Base-by-base conservation (phyloP, 2,329 filamentous ascomycete genomes). In the Epichloe festucae region DNA sequence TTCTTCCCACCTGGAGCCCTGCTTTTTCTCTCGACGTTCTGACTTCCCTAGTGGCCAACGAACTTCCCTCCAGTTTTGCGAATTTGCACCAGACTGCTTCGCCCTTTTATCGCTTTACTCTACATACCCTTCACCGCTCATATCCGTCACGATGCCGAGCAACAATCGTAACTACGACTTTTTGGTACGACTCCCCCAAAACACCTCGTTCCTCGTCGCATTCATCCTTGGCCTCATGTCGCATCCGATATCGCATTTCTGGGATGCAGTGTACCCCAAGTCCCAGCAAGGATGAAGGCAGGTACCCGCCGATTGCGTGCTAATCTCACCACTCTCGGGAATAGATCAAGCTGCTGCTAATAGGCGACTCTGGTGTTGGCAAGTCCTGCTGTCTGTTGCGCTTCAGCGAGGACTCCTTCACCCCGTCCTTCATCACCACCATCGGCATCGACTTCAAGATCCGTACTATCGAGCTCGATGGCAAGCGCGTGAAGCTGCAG, bases 381-480 rank as follows among this genome's bases (percentile, higher is more conserved):
- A 96, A 96, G 74, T 96, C 90, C 60, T 96, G 90, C 82, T 95
- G 90, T 73, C 79, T 96, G 69, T 77, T 96, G 66, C 88, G 90
- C 62, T 96, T 96, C 77, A 95, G 89, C 72, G 90, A 96, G 74
- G 90, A 96, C 76, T 94, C 88, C 46, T 96, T 95, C 75, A 96
- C 90, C 50, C 90, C 90, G 43, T 95, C 89, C 62, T 96, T 95
- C 78, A 96, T 96, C 76, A 95, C 90, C 56, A 98, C 93, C 57
- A 98, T 98, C 72, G 93, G 93, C 61, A 97, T 98, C 75, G 93
- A 98, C 74, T 98, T 98, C 78, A 98, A 98, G 80, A 98, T 98
- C 68, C 82, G 93, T 60, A 98, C 93, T 58, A 98, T 98, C 73
- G 93, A 98, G 74, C 78, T 98, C 61, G 93, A 98, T 73, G 91